A percentile compares a stretch with the other conserved stretches of the same genome.
Conservation (phyloP, 805 yeast species). For the Tanozyma kutaoensis region DNA sequence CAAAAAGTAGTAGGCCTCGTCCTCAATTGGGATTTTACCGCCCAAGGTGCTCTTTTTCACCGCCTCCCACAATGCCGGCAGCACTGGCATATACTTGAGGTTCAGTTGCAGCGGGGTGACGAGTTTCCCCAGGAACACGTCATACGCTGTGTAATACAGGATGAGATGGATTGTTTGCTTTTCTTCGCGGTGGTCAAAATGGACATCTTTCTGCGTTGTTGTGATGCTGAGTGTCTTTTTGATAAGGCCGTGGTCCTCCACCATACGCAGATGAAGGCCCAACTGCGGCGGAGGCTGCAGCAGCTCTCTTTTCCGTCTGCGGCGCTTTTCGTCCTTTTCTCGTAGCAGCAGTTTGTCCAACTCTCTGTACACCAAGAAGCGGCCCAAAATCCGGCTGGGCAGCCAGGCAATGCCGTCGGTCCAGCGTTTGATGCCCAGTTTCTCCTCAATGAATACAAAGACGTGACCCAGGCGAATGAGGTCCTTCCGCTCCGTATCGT, state of each 20-base stretch:
- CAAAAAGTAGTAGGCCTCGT: constrained; percentile 34
- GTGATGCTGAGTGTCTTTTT: constrained; percentile 57
- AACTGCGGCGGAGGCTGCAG: too few species aligned
- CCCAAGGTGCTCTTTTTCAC: constrained; percentile 49
- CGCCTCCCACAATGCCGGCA: constrained; percentile 38
- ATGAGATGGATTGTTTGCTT: constrained; percentile 55
- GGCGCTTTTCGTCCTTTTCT: constrained; percentile 31
- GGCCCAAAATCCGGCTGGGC: constrained; percentile 77
- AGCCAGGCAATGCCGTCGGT: constrained; percentile 95
- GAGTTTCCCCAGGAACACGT: constrained; percentile 48
- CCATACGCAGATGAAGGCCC: too few species aligned
- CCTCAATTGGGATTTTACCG: constrained; percentile 35
- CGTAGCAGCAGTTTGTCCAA: constrained; percentile 23
- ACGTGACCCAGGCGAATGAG: constrained; percentile 68
- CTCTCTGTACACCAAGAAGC: constrained; percentile 76
- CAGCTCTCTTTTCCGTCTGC: constrained; percentile 13
- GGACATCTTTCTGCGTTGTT: constrained; percentile 11
- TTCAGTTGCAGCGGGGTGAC: constrained; percentile 43
- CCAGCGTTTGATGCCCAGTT: constrained; percentile 84
- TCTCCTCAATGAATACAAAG: constrained; percentile 75
- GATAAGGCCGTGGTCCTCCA: constrained; percentile 52
- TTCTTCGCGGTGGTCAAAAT: constrained; percentile 10
- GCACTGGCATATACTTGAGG: constrained; percentile 35
- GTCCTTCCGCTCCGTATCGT: constrained; percentile 55
- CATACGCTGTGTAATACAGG: constrained; percentile 66